phyloP scores from a whole-genome alignment of 805 yeast species.

The Suhomyces sp. region DNA sequence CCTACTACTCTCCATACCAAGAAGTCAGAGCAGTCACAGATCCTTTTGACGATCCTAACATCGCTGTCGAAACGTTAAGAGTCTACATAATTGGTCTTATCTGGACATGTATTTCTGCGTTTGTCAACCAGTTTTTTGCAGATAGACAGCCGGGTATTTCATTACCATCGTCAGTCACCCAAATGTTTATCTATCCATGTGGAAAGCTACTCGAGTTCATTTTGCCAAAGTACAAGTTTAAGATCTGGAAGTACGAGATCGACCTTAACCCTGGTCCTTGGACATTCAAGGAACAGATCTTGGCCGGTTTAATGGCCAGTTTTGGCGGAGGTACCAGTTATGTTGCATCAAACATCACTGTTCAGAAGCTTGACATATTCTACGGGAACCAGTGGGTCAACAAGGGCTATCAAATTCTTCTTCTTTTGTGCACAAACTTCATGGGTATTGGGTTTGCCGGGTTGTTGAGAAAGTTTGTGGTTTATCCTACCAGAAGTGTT shows the following conservation, averaged over 20 bases:
- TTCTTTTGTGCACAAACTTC: conserved; percentile 13
- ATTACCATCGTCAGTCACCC: conserved; percentile 42
- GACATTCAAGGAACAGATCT: conserved; percentile 63
- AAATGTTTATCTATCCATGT: conserved; percentile 45
- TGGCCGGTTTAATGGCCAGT: conserved; percentile 46
- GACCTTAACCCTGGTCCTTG: conserved; percentile 61
- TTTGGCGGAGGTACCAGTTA: conserved; percentile 28
- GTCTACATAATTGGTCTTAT: conserved; percentile 52
- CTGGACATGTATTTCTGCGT: conserved; percentile 56
- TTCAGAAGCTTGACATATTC: conserved; percentile 21
- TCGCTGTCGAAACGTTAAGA: conserved; percentile 40
- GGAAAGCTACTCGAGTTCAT: conserved; percentile 35
- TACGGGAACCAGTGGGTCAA: conserved; percentile 25
- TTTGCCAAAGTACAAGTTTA: conserved; percentile 33
- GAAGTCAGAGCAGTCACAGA: conserved; percentile 40
- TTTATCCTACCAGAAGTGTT: conserved; percentile 13
- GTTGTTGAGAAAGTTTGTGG: conserved; percentile 14
- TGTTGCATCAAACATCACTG: conserved; percentile 18
- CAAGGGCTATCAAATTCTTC: conserved; percentile 14
- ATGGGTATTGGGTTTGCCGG: conserved; percentile 20
- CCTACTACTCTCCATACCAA: conserved; percentile 41
- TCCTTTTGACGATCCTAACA: conserved; percentile 33
- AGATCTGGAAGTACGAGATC: conserved; percentile 7
- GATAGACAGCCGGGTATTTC: conserved; percentile 51
- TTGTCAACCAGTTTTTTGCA: conserved; percentile 53